Base-by-base conservation (phyloP, 1,284 basidiomycete genomes). In the Heterobasidion irregulare region DNA sequence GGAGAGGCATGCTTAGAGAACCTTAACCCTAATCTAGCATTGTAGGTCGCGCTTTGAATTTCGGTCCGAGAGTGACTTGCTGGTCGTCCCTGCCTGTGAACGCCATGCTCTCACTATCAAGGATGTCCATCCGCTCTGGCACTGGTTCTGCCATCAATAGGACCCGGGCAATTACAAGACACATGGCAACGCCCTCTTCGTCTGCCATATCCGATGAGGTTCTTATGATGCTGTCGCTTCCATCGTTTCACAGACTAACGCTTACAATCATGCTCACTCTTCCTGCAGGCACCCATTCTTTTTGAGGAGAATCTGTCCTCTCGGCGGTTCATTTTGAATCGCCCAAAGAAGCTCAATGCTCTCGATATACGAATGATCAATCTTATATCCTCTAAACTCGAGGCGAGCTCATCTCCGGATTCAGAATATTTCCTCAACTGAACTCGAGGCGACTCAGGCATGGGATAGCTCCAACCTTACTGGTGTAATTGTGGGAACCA, bases 341-440 rank as follows among this genome's bases (percentile, higher is more conserved):
- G 95, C 53, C 83, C 91, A 2, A 72, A 73, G 60, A 92, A 93
- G 68, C 77, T 94, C 48, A 99, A 99, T 74, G 86, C 94, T 2
- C 78, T 99, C 54, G 85, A 94, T 69, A 74, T 80, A 53, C 75
- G 82, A 47, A 98, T 98, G 94, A 82, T 99, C 52, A 69, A 80
- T 35, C 66, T 83, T 15, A 76, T 99, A 26, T 75, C 81, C 44
- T 76, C 82, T 13, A 84, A 87, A 65, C 80, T 96, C 44, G 80
- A 92, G 75, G 92, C 90, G 59, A 57, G 76, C 61, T 53, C 12
- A 5, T 4, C 6, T 26, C 26, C 26, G 3, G 26, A 26, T 26
- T 26, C 26, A 26, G 26, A 26, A 5, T 26, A 26, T 26, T 26
- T 26, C 26, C 6, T 5, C 26, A 26, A 26, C 26, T 26, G 6